Percentiles rank a stretch among this genome's conserved stretches.
These are phyloP conservation scores for Ascodesmis nigricans DNA, from an alignment of 495 filamentous ascomycete species.

Conservation along the genomic window DNA sequence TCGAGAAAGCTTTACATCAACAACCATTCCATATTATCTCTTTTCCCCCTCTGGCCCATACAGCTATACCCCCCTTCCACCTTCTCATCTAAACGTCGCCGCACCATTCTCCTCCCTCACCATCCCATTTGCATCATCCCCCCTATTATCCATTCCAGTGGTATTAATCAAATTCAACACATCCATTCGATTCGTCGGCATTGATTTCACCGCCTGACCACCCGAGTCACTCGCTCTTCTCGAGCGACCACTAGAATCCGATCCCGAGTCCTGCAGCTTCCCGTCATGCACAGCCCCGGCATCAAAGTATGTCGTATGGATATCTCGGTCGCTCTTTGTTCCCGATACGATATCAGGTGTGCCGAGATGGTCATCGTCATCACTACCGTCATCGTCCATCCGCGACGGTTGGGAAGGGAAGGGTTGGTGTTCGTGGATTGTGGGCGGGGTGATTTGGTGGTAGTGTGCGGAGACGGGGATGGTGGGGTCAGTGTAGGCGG, in stretches of 20 bases:
- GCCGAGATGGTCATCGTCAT: slow-evolving; percentile 7
- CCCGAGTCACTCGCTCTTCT: slow-evolving; percentile 14
- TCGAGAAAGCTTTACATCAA: background rate
- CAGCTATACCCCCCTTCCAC: background rate
- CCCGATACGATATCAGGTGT: slow-evolving; percentile 1
- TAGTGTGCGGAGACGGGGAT: background rate
- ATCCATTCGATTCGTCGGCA: slow-evolving; percentile 18
- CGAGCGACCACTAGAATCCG: slow-evolving; percentile 12
- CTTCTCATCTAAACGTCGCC: background rate
- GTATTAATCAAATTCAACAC: slow-evolving; percentile 10
- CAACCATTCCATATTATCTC: too few relatives aligned
- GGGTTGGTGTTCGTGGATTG: background rate
- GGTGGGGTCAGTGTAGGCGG: background rate
- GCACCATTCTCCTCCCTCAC: slow-evolving; percentile 1
- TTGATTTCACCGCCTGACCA: slow-evolving; percentile 4
- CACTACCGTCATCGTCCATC: slow-evolving; percentile 7
- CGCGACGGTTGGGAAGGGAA: background rate
- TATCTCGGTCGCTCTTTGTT: background rate
- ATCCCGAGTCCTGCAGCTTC: slow-evolving; percentile 12
- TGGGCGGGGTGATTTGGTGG: background rate
- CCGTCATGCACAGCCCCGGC: slow-evolving; percentile 16
- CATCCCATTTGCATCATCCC: background rate
- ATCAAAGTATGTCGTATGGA: slow-evolving; percentile 15
- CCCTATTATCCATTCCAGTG: background rate
- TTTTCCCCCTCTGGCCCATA: too few relatives aligned